Conservation (phyloP, 2,329 filamentous ascomycete genomes). For the Pleoardoris graminearum region DNA sequence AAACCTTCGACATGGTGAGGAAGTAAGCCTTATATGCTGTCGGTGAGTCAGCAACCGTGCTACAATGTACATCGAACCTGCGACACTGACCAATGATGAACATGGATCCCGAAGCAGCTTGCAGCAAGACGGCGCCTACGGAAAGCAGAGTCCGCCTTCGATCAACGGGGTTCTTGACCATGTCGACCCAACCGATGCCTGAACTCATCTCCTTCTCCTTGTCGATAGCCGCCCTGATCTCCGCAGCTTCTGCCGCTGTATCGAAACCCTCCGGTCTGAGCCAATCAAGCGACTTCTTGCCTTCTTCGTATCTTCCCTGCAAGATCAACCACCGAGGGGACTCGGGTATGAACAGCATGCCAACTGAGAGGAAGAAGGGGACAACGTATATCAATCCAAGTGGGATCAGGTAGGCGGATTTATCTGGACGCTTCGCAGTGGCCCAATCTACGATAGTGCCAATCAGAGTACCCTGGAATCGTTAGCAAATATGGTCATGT, state of each 20-base stretch:
- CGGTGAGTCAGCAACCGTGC: background rate
- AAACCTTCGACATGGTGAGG: constrained; percentile 62
- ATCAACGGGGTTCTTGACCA: constrained; percentile 43
- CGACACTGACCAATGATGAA: constrained; percentile 48
- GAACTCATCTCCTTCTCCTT: constrained; percentile 36
- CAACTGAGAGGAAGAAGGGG: constrained; percentile 47
- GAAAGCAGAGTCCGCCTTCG: constrained; percentile 42
- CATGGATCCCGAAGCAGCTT: constrained; percentile 45
- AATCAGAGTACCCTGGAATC: constrained; percentile 41
- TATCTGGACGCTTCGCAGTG: constrained; percentile 38
- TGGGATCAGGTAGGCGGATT: constrained; percentile 51
- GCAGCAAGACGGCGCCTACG: constrained; percentile 40
- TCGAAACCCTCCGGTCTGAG: constrained; percentile 42
- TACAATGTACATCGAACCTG: constrained; percentile 13
- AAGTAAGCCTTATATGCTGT: constrained; percentile 57
- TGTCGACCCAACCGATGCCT: constrained; percentile 38
- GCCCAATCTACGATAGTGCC: constrained; percentile 60
- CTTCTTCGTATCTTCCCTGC: constrained; percentile 36
- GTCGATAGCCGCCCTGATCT: constrained; percentile 41
- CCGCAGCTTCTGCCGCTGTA: constrained; percentile 40
- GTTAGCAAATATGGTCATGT: constrained; percentile 4
- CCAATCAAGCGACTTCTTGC: constrained; percentile 46
- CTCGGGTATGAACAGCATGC: constrained; percentile 37
- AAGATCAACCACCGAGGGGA: constrained; percentile 40
- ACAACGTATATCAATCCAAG: constrained; percentile 58